These are phyloP conservation scores for Clausena lansium DNA, from an alignment of 345 rosid species.

Conservation along the genomic window DNA sequence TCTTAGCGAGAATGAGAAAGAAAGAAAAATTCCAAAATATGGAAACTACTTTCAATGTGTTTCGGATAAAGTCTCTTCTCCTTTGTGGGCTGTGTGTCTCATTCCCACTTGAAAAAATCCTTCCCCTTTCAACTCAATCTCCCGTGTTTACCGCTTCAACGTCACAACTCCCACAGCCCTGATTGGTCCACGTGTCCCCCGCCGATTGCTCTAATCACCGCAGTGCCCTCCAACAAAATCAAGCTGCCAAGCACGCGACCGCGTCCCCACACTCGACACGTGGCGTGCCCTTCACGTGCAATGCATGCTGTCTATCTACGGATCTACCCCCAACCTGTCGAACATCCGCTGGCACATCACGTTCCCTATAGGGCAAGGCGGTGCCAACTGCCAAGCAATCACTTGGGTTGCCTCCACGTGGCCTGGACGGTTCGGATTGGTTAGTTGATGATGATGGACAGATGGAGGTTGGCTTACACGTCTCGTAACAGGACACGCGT, in stretches of 20 bases:
- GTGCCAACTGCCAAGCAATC: constrained; percentile 33
- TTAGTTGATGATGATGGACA: neutral
- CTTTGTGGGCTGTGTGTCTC: neutral
- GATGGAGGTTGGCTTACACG: constrained; percentile 12
- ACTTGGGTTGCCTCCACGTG: constrained; percentile 13
- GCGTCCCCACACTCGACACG: neutral
- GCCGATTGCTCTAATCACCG: neutral
- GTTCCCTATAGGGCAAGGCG: constrained; percentile 18
- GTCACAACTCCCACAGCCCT: neutral
- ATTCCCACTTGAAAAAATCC: neutral
- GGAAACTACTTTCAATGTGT: neutral
- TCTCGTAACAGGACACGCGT: neutral
- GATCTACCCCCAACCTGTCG: constrained; percentile 9
- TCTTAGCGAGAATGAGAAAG: neutral
- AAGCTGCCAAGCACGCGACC: constrained; percentile 22
- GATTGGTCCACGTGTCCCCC: constrained; percentile 9
- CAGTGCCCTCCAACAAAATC: constrained; percentile 23
- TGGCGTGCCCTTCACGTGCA: constrained; percentile 20
- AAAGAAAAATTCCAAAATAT: neutral
- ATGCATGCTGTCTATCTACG: constrained; percentile 1
- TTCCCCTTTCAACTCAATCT: neutral
- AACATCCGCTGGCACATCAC: neutral
- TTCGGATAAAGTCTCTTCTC: constrained; percentile 5
- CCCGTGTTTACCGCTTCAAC: constrained; percentile 29
- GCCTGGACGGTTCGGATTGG: neutral